Base-by-base conservation (phyloP, 192 early-diverging fungal species). In the Umbelopsis sp. region DNA sequence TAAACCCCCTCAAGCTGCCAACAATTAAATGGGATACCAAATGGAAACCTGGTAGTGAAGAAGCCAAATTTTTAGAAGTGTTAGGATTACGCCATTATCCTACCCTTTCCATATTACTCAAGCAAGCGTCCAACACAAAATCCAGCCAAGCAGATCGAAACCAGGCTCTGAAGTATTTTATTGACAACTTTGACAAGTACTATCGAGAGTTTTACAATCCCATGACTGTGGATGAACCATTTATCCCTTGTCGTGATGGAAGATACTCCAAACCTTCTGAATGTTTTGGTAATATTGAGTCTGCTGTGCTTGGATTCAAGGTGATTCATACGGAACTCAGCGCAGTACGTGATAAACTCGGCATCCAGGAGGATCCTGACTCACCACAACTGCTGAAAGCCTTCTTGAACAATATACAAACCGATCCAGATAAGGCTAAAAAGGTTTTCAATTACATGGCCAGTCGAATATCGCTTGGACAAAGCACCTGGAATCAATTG, bases 361-460 rank as follows among this genome's bases (percentile, higher is more conserved):
- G 92, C 0, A 87, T 95, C 17, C 43, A 66, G 20, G 81, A 85
- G 22, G 80, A 90, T 43, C 95, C 95, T 1, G 45, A 73, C 16
- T 73, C 84, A 0, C 71, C 51, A 0, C 62, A 67, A 17, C 25
- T 86, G 7, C 17, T 90, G 4, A 67, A 79, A 22, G 77, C 77
- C 0, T 79, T 92, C 16, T 20, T 65, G 6, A 34, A 80, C 24
- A 32, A 71, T 7, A 72, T 77, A 4, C 76, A 80, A 3, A 11
- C 62, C 8, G 67, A 81, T 7, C 65, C 74, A 1, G 75, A 69
- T 2, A 79, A 80, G 5, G 92, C 90, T 2, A 78, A 73, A 3
- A 52, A 62, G 0, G 75, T 91, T 1, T 94, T 97, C 82, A 83
- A 86, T 24, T 95, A 89, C 71, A 75, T 95, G 53, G 79, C 87